phyloP scores from a whole-genome alignment of 495 filamentous ascomycete genomes.

The Venustampulla echinocandica region DNA sequence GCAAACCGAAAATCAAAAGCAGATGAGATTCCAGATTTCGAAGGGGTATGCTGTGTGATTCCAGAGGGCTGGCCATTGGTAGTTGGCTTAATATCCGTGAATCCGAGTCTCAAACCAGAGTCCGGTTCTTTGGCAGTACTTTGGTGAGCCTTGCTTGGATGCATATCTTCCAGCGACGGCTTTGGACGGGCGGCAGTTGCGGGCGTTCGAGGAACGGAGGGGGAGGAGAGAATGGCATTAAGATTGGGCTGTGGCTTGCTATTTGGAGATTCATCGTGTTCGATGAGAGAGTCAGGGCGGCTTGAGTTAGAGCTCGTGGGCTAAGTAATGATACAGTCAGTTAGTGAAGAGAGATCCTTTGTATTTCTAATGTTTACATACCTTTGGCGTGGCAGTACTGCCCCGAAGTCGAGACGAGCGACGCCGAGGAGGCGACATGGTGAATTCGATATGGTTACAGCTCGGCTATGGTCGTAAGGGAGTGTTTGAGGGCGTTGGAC shows the following conservation, averaged over 20 bases:
- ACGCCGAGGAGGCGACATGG: slow-evolving; percentile 20
- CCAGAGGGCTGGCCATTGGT: slow-evolving; percentile 18
- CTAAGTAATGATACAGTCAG: slow-evolving; percentile 6
- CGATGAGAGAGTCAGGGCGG: slow-evolving; percentile 16
- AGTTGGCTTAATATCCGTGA: slow-evolving; percentile 47
- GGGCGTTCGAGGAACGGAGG: slow-evolving; percentile 19
- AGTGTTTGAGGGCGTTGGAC: background rate
- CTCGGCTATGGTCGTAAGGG: background rate
- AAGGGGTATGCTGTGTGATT: slow-evolving; percentile 36
- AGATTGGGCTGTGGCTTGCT: slow-evolving; percentile 8
- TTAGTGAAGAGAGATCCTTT: background rate
- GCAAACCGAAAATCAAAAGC: slow-evolving; percentile 71
- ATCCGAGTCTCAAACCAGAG: slow-evolving; percentile 57
- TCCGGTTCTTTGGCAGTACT: slow-evolving; percentile 63
- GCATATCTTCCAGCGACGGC: slow-evolving; percentile 62
- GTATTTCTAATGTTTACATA: slow-evolving; percentile 2
- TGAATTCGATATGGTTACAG: slow-evolving; percentile 1
- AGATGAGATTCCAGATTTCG: slow-evolving; percentile 39
- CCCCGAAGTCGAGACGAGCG: slow-evolving; percentile 19
- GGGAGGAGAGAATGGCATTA: slow-evolving; percentile 16
- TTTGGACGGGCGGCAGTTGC: slow-evolving; percentile 26
- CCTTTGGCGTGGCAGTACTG: slow-evolving; percentile 21
- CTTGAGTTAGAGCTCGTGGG: slow-evolving; percentile 12
- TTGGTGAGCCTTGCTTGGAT: slow-evolving; percentile 63
- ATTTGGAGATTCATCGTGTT: slow-evolving; percentile 20